Percentiles rank a stretch among this genome's conserved stretches.
phyloP scores from a whole-genome alignment of 352 stramenopile genomes.

The Phytophthora uliginosa region DNA sequence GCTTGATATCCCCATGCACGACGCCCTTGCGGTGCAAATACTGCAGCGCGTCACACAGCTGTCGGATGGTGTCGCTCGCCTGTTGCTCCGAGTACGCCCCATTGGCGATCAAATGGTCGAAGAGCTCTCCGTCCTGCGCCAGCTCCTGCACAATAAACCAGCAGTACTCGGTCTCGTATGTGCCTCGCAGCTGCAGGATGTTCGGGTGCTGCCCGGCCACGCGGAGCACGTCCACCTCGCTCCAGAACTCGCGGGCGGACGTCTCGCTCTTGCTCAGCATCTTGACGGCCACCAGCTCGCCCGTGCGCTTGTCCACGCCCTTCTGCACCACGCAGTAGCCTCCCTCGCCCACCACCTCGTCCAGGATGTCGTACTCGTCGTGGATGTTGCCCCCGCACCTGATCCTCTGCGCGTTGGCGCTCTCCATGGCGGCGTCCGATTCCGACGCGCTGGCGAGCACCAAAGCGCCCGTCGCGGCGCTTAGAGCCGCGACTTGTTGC shows the following conservation, averaged over 20 bases:
- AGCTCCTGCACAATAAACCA: constrained; percentile 91
- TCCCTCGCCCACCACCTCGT: constrained; percentile 85
- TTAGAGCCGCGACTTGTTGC: constrained; percentile 25
- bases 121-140: constrained; percentile 88
- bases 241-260: constrained; percentile 85
- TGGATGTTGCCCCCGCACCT: constrained; percentile 52
- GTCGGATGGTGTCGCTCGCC: constrained; percentile 71
- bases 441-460: constrained; percentile 15
- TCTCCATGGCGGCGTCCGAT: constrained; percentile 32
- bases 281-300: constrained; percentile 83
- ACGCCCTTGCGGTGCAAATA: constrained; percentile 91
- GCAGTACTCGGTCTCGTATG: constrained; percentile 76
- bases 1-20: constrained; percentile 92
- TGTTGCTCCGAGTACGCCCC: constrained; percentile 90
- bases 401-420: constrained; percentile 16
- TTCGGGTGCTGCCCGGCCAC: constrained; percentile 80
- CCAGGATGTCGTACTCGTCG: constrained; percentile 79
- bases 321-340: constrained; percentile 87
- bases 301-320: constrained; percentile 67
- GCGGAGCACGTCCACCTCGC: constrained; percentile 81
- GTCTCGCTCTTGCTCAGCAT: constrained; percentile 85
- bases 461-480: constrained; percentile 24
- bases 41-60: constrained; percentile 82
- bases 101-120: constrained; percentile 89
- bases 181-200: constrained; percentile 81